Evolutionary conservation across 768 basidiomycete species (phyloP), one percentile per base, ranked within the genome.

Genomic region (Pulveroboletus sp.): DNA sequence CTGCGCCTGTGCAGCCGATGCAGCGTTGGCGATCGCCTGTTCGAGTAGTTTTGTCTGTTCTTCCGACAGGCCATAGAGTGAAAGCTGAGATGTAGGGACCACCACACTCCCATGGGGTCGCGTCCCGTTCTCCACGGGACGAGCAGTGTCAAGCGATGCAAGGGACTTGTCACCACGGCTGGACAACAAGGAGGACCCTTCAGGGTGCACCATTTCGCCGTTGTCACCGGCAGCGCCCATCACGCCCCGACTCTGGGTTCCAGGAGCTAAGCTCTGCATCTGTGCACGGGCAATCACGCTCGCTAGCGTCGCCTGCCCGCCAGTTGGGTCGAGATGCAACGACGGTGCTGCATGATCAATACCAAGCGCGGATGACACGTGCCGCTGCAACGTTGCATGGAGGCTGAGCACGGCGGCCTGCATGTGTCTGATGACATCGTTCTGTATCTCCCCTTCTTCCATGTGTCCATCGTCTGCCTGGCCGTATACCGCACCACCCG

Each of bases 241-340:
- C 2, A 21, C 21, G 38, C 52, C 43, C 49, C 44, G 62, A 43
- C 48, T 54, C 17, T 53, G 51, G 12, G 39, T 2, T 21, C 59
- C 57, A 46, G 49, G 68, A 62, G 35, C 31, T 47, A 74, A 55
- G 49, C 64, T 76, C 59, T 79, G 80, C 45, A 76, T 71, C 57
- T 86, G 85, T 6, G 81, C 83, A n/a, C 78, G 80, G 8, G 85
- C 83, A 49, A 87, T 83, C 35, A 86, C 80, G 50, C 84, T 83
- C 8, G 86, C 85, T 41, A 87, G 60, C 0, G 85, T 87, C 32
- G 83, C 80, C 60, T 85, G 83, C 8, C 83, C 78, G 30, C 70
- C 75, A 17, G 77, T 65, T 12, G 79, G 72, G 64, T 78, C 79
- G 35, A 65, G 60, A 8, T 68, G 60, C 30, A 62, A 43, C 10